These are phyloP conservation scores for Kickxella alabastrina DNA, from an alignment of 192 early-diverging fungal species.

Conservation along the genomic window DNA sequence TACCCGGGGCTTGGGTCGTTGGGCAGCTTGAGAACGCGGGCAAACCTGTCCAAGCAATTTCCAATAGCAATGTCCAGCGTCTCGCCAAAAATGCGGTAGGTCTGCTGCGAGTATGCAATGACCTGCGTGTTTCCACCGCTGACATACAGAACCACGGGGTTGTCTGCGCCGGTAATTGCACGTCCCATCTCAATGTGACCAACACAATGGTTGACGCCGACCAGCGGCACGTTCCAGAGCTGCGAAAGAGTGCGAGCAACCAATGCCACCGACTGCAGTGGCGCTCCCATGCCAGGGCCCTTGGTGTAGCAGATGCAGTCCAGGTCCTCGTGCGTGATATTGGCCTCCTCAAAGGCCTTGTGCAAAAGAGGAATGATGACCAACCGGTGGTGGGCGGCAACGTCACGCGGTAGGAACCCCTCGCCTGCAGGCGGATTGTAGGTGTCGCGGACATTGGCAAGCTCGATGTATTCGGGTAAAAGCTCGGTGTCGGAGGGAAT, in stretches of 20 bases:
- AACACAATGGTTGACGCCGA: slow-evolving; percentile 97
- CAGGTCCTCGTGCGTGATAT: slow-evolving; percentile 69
- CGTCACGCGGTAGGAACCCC: slow-evolving; percentile 93
- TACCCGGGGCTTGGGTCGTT: slow-evolving; percentile 98
- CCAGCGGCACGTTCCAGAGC: slow-evolving; percentile 87
- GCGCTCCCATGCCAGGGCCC: slow-evolving; percentile 99
- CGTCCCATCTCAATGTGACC: slow-evolving; percentile 99
- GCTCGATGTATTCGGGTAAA: slow-evolving; percentile 56
- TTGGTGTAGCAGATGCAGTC: slow-evolving; percentile 96
- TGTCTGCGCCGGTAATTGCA: slow-evolving; percentile 87
- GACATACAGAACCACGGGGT: slow-evolving; percentile 96
- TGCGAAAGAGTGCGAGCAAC: slow-evolving; percentile 90
- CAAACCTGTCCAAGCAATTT: slow-evolving; percentile 97
- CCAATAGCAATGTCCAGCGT: slow-evolving; percentile 98
- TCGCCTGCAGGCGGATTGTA: slow-evolving; percentile 96
- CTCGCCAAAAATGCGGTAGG: slow-evolving; percentile 97
- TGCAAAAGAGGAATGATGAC: slow-evolving; percentile 69
- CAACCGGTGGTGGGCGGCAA: slow-evolving; percentile 85
- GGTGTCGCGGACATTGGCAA: slow-evolving; percentile 89
- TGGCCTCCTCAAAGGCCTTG: slow-evolving; percentile 75
- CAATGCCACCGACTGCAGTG: slow-evolving; percentile 82
- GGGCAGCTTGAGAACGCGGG: slow-evolving; percentile 83
- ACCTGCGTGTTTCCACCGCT: slow-evolving; percentile 99
- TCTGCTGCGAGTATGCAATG: slow-evolving; percentile 90
- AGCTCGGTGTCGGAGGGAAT: slow-evolving; percentile 46